Base-by-base conservation (phyloP, 2,329 filamentous ascomycete species). In the Ophiostoma sp. region DNA sequence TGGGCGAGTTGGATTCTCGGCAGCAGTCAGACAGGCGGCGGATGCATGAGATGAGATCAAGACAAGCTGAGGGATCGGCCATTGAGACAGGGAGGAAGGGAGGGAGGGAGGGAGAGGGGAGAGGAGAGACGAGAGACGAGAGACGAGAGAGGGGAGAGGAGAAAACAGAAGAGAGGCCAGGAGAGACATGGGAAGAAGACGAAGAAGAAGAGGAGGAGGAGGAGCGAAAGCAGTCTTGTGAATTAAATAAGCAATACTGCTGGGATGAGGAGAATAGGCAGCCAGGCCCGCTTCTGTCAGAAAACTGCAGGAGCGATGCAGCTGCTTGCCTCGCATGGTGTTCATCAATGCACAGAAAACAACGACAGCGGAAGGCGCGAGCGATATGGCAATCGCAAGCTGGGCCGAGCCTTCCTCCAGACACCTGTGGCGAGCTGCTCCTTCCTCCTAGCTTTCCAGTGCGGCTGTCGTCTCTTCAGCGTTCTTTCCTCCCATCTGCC, bases 261-360 rank as follows among this genome's bases (percentile, higher is more conserved):
- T 7, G 18, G 18, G 36, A 58, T 8, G 52, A 36, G n/a, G 49
- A 12, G n/a, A 36, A 55, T 55, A 55, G 49, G 49, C 49, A 55
- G 49, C 49, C 49, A 55, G 49, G 41, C 41, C 55, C 55, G 55
- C 55, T 38, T 60, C 55, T 60, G 55, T n/a, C 55, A 60, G n/a
- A 55, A 60, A 40, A 60, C 55, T 60, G 55, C 55, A 60, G 55
- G 55, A 60, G 55, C 55, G 55, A 60, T 60, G 55, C 55, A 60
- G 55, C 55, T 60, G 14, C 55, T 60, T 60, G 14, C 55, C 11
- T 60, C 16, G 49, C 49, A 55, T 55, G 7, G n/a, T 55, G 49
- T 55, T 27, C 27, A 55, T 55, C 49, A 36, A 55, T 9, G 27
- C 49, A 18, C 18, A 55, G n/a, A 55, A 55, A 36, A 18, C 49